phyloP scores from a whole-genome alignment of 495 filamentous ascomycete species.

The Hyaloscypha variabilis region DNA sequence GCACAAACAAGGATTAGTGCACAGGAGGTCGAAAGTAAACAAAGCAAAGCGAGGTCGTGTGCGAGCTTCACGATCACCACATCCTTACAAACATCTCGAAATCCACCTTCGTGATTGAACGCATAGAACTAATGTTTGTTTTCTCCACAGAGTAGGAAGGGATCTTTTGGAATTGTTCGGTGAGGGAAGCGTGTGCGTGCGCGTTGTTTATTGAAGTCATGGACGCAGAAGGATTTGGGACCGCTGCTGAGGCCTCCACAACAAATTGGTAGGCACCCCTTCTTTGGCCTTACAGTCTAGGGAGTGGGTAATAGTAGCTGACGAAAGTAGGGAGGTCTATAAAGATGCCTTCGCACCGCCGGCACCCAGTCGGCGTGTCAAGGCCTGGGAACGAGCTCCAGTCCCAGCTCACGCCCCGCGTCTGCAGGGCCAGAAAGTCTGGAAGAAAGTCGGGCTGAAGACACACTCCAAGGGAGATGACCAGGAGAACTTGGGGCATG shows the following conservation, averaged over 20 bases:
- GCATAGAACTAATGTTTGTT: no score
- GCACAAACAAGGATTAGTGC: not conserved
- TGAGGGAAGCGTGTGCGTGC: not conserved
- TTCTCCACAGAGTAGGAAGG: not conserved
- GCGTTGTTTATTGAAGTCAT: slow-evolving; percentile 4
- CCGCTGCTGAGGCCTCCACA: slow-evolving; percentile 4
- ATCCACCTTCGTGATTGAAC: not conserved
- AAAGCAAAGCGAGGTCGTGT: slow-evolving; percentile 11
- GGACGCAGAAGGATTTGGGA: slow-evolving; percentile 9
- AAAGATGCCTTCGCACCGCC: slow-evolving; percentile 30
- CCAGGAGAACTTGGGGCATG: slow-evolving; percentile 20
- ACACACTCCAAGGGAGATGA: slow-evolving; percentile 1
- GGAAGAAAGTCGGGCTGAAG: slow-evolving; percentile 28
- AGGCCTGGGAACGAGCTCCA: slow-evolving; percentile 33
- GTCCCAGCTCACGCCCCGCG: slow-evolving; percentile 33
- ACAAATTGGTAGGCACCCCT: slow-evolving; percentile 23
- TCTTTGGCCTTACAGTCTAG: not conserved
- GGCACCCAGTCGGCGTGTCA: slow-evolving; percentile 11
- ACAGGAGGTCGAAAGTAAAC: slow-evolving; percentile 8
- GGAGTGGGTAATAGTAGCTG: no score
- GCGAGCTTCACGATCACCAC: not conserved
- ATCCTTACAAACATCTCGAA: slow-evolving; percentile 15
- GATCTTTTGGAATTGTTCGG: not conserved
- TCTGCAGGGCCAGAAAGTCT: slow-evolving; percentile 33
- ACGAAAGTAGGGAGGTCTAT: slow-evolving; percentile 26